Evolutionary conservation across 768 basidiomycete species (phyloP), one percentile per base, ranked within the genome.

Genomic region (Mycena filopes): DNA sequence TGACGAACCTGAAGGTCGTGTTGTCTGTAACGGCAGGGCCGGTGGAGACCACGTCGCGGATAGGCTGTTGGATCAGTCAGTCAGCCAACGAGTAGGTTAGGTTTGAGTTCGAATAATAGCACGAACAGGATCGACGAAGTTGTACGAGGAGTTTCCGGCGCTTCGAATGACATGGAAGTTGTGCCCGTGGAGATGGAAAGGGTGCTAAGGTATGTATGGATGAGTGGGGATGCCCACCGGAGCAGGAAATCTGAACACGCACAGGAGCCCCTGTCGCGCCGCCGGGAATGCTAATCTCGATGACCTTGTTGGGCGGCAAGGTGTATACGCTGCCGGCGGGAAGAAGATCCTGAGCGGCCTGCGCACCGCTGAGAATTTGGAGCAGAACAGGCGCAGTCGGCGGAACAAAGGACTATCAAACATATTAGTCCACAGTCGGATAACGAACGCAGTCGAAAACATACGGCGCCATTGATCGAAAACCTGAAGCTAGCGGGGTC

Each of bases 31-130:
- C 21, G 7, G 16, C 60, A 41, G 43, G n/a, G 18, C 82, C 80
- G 23, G 76, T 72, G 56, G 63, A 72, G 9, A 89, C 82, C 1
- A 86, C 86, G 72, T 90, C 89, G 51, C 89, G 81, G n/a, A 57
- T 54, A 10, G 38, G 28, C 53, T 55, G 29, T 4, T 7, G 8
- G n/a, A n/a, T n/a, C 1, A 16, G 16, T 28, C 16, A 33, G 29
- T 49, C 4, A 47, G 23, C 4, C 10, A 36, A 36, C 4, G 31
- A 18, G 29, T 4, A 43, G 21, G 42, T 43, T 26, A 13, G 3
- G 48, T 13, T n/a, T n/a, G n/a, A n/a, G n/a, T n/a, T 26, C n/a
- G n/a, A 43, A n/a, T n/a, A 18, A 41, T 11, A 18, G n/a, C 23
- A 63, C 61, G 29, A 59, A 73, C 70, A 1, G 89, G 89, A 70